Evolutionary conservation across 805 yeast genomes (phyloP).

Genomic region (Yarrowia bubula): DNA sequence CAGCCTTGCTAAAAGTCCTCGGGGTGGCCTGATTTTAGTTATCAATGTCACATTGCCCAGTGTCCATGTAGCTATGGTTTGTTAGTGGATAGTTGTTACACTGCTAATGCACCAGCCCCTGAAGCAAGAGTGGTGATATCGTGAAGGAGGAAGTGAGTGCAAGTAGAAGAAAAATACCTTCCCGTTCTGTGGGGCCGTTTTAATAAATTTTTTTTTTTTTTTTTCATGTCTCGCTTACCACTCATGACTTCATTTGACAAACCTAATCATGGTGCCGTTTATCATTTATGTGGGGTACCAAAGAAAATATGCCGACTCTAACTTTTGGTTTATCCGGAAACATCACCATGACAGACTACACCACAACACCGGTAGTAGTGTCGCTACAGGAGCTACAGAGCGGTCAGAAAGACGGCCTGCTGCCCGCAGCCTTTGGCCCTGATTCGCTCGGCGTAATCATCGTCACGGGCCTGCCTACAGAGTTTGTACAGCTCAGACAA

Average conservation of each 20-base stretch:
- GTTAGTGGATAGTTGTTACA: background rate
- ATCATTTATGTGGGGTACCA: background rate
- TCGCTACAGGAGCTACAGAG: conserved; percentile 30
- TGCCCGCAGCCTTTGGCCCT: conserved; percentile 53
- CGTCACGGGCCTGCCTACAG: conserved; percentile 45
- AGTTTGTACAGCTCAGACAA: conserved; percentile 43
- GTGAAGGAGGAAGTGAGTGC: background rate
- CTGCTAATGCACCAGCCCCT: conserved; percentile 8
- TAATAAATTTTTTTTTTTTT: background rate
- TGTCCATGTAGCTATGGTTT: background rate
- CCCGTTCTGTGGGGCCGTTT: no score
- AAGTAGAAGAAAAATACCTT: background rate
- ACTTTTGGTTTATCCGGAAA: background rate
- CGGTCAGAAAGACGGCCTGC: conserved; percentile 39
- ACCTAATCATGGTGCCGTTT: background rate
- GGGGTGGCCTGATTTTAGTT: background rate
- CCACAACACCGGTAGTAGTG: conserved; percentile 30
- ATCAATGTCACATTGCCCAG: background rate
- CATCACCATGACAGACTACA: conserved; percentile 9
- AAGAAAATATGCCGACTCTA: background rate
- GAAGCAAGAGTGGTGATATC: background rate
- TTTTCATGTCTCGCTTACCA: background rate
- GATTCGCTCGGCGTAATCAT: conserved; percentile 55
- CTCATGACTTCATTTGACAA: background rate
- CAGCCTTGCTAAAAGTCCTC: no score